phyloP scores from a whole-genome alignment of 805 yeast genomes.

The Saturnispora hagleri region DNA sequence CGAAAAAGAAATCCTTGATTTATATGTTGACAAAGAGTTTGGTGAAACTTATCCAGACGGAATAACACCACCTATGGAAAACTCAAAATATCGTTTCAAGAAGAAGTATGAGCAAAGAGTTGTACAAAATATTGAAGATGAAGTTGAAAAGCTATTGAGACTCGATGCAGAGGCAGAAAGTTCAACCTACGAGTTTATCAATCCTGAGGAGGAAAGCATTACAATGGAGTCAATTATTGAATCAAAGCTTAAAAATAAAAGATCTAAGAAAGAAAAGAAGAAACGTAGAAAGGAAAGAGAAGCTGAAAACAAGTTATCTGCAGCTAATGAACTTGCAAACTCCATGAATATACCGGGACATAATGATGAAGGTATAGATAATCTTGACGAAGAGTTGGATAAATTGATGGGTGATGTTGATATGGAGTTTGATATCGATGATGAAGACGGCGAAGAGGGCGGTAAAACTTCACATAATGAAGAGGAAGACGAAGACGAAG shows the following conservation, averaged over 20 bases:
- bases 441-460: slow-evolving; percentile 37
- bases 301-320: not conserved
- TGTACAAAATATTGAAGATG: slow-evolving; percentile 67
- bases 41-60: slow-evolving; percentile 60
- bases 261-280: slow-evolving; percentile 19
- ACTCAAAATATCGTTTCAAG: slow-evolving; percentile 63
- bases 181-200: slow-evolving; percentile 65
- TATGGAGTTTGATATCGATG: slow-evolving; percentile 37
- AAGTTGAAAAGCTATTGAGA: slow-evolving; percentile 66
- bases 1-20: slow-evolving; percentile 38
- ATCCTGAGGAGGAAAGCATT: slow-evolving; percentile 20
- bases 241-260: slow-evolving; percentile 13
- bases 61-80: slow-evolving; percentile 68
- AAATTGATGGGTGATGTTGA: slow-evolving; percentile 15
- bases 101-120: slow-evolving; percentile 60
- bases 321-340: slow-evolving; percentile 4
- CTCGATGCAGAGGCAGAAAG: slow-evolving; percentile 81
- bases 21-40: slow-evolving; percentile 33
- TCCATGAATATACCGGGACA: slow-evolving; percentile 15
- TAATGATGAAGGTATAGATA: slow-evolving; percentile 29
- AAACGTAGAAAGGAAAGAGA: slow-evolving; percentile 13
- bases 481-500: slow-evolving; percentile 20
- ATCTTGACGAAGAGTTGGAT: slow-evolving; percentile 20
- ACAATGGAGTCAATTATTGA: slow-evolving; percentile 31
- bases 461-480: slow-evolving; percentile 39